These are phyloP conservation scores for Elsinoe perseae DNA, from an alignment of 2,329 filamentous ascomycete species.

Conservation along the genomic window DNA sequence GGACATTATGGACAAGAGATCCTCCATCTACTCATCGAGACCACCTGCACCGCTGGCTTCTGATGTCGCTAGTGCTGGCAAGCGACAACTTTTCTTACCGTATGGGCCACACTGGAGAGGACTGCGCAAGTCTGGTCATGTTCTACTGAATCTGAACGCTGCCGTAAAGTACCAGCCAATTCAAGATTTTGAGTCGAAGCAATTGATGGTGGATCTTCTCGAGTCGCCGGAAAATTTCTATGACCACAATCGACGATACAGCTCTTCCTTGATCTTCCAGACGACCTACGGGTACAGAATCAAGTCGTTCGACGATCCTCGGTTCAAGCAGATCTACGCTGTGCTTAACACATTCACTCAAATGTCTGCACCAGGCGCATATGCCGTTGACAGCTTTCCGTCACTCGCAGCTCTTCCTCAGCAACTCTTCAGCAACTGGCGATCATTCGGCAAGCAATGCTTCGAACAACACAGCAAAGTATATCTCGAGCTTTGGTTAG, in stretches of 20 bases:
- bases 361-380: conserved; percentile 9
- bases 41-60: conserved; percentile 29
- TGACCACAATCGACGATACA: conserved; percentile 29
- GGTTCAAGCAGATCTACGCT: conserved; percentile 11
- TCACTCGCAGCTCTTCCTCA: conserved; percentile 27
- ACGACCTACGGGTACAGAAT: conserved; percentile 32
- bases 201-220: conserved; percentile 23
- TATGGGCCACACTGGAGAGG: conserved; percentile 26
- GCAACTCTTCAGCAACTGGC: conserved; percentile 29
- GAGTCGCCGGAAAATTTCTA: conserved; percentile 28
- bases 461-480: conserved; percentile 29
- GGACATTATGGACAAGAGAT: conserved; percentile 22
- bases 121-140: conserved; percentile 26
- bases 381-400: conserved; percentile 24
- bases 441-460: conserved; percentile 23
- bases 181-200: conserved; percentile 23
- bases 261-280: conserved; percentile 30
- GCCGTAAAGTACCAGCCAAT: conserved; percentile 25
- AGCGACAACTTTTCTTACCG: conserved; percentile 25
- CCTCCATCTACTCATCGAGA: conserved; percentile 20
- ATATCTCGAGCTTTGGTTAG: conserved; percentile 30
- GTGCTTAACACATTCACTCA: conserved; percentile 1
- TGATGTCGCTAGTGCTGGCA: conserved; percentile 26
- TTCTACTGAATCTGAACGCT: conserved; percentile 24
- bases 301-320: conserved; percentile 8